Base-by-base conservation (phyloP, 2,329 filamentous ascomycete species). In the Monosporascus ibericus region DNA sequence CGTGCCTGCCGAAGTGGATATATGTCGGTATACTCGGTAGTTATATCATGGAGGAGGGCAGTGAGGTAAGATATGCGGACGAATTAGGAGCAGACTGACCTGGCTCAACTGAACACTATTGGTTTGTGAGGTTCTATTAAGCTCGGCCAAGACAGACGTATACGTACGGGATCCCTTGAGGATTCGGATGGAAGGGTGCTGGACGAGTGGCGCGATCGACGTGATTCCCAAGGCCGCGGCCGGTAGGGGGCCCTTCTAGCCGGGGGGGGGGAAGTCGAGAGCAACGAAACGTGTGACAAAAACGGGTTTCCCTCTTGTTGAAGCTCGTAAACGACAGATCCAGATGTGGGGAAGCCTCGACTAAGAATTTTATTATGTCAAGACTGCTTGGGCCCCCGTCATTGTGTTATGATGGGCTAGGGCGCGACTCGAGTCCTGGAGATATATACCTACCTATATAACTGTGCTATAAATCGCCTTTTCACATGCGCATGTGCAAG, bases 141-240 rank as follows among this genome's bases (percentile, higher is more conserved):
- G 39, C 18, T 42, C 20, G 39, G 18, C 7, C 39, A 42, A 42
- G 7, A 39, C 24, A 49, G 46, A 20, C 42, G 36, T 49, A 38
- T 44, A 18, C 39, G 46, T 44, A 30, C 46, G 48, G 39, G 51
- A 47, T 48, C 52, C 52, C 48, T 52, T 50, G 52, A n/a, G 49
- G 30, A 44, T 51, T 65, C 63, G 63, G 63, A 44, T 65, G 61
- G 63, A 65, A 61, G 63, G 63, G 59, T 53, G 53, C 25, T 55
- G 53, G 58, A 58, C 63, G 61, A 63, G 50, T 65, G 63, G 63
- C 52, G 30, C 51, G 59, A 55, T 51, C 48, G 49, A 54, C 40
- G 48, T 36, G 52, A 55, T 52, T 56, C 38, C 38, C 39, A 24
- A 15, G 39, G 39, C 39, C 39, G 39, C 39, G 39, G 39, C 39